phyloP scores from a whole-genome alignment of 164 flowering plant species.

The Macadamia tetraphylla region DNA sequence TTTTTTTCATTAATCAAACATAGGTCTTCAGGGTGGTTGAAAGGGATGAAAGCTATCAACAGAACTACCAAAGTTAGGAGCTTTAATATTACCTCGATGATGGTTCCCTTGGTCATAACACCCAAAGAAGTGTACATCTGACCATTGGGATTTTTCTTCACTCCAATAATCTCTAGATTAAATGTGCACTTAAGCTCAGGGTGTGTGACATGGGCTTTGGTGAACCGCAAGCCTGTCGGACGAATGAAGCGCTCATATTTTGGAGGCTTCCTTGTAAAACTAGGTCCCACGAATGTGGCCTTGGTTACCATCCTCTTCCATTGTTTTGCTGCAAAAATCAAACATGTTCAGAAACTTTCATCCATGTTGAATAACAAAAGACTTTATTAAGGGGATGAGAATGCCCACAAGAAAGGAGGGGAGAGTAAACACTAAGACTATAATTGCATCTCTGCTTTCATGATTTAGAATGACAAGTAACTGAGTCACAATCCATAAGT shows the following conservation, averaged over 20 bases:
- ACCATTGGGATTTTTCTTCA: constrained; percentile 97
- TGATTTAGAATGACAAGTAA: too few species aligned
- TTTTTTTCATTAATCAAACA: not conserved
- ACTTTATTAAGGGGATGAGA: too few species aligned
- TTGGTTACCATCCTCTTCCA: constrained; percentile 99
- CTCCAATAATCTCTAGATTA: constrained; percentile 90
- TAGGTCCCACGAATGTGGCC: constrained; percentile 88
- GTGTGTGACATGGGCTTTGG: constrained; percentile 94
- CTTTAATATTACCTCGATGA: constrained; percentile 65
- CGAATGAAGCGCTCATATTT: constrained; percentile 97
- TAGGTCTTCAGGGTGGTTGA: not conserved
- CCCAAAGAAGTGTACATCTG: constrained; percentile 95
- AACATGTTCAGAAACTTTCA: not conserved
- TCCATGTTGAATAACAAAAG: too few species aligned
- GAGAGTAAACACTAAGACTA: not conserved
- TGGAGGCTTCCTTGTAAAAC: constrained; percentile 95
- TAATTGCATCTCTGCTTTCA: not conserved
- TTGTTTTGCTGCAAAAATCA: constrained; percentile 66
- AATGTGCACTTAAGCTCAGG: constrained; percentile 96
- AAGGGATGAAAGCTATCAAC: not conserved
- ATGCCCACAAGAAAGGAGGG: too few species aligned
- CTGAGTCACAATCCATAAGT: not conserved
- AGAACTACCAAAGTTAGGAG: not conserved
- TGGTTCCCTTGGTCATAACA: constrained; percentile 88
- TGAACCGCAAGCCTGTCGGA: constrained; percentile 81